Base-by-base conservation (phyloP, 192 early-diverging fungal species). In the Mortierella claussenii region DNA sequence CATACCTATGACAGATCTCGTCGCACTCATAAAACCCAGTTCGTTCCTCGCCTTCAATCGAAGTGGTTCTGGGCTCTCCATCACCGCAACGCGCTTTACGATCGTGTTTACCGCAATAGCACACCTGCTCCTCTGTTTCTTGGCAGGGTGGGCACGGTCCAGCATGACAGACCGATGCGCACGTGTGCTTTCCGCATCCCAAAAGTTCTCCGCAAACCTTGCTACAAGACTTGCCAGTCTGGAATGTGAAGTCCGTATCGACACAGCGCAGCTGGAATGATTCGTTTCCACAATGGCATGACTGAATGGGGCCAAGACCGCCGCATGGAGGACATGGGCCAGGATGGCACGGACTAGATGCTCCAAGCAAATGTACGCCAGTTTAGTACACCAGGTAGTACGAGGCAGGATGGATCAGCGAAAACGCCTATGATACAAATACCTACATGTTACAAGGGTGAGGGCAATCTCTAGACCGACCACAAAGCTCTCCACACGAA, bases 281-380 rank as follows among this genome's bases (percentile, higher is more conserved):
- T 8, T 85, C 75, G 40, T 88, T 90, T 4, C 94, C 95, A 83
- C 97, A 98, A 75, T 86, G 91, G 85, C 97, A 98, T 20, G 79
- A 78, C 55, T 88, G 87, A 23, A 87, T 75, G 4, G 93, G 91
- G 2, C 91, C 91, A 76, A 93, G 86, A 7, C 89, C 83, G 24
- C 92, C 88, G 78, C 97, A 98, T 3, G 95, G 94, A 47, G 93
- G 91, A 56, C 96, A 97, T 11, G 97, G 97, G 3, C 97, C 96
- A 15, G 96, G 95, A 83, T 97, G 96, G 67, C 96, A 97, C 24
- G 87, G 90, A 5, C 87, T 88, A 61, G 21, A 33, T 1, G 21
- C n/a, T n/a, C n/a, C n/a, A n/a, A n/a, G n/a, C n/a, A n/a, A n/a
- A n/a, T n/a, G n/a, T n/a, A n/a, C n/a, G n/a, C n/a, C n/a, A n/a